Evolutionary conservation across 2,329 filamentous ascomycete genomes (phyloP).

Genomic region (Aspergillus udagawae): DNA sequence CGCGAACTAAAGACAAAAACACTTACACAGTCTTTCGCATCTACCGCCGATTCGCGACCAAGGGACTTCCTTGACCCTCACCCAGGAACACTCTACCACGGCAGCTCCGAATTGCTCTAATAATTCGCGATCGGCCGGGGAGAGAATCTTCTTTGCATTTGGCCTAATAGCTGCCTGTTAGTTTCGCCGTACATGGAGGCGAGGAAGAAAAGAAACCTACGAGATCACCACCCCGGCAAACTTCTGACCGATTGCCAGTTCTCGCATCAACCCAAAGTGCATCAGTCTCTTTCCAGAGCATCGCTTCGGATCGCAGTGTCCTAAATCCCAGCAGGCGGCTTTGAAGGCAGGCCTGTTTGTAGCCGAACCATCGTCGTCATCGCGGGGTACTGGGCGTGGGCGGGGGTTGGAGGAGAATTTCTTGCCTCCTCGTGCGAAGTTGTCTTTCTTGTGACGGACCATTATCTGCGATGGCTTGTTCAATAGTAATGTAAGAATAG

Average conservation of each 20-base stretch:
- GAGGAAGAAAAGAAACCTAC: constrained; percentile 30
- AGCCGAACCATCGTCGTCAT: constrained; percentile 39
- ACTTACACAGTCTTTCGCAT: constrained; percentile 69
- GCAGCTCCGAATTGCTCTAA: constrained; percentile 88
- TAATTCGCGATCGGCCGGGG: constrained; percentile 74
- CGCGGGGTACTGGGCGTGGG: constrained; percentile 47
- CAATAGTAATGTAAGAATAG: background rate
- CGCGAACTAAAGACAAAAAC: background rate
- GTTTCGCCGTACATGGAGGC: background rate
- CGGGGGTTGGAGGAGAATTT: constrained; percentile 59
- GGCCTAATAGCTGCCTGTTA: constrained; percentile 46
- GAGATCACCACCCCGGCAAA: constrained; percentile 90
- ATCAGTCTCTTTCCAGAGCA: constrained; percentile 96
- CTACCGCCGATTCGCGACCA: constrained; percentile 90
- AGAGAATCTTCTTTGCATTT: constrained; percentile 82
- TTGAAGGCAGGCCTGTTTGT: constrained; percentile 61
- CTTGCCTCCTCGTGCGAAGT: constrained; percentile 66
- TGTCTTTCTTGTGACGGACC: constrained; percentile 96
- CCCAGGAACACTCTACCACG: constrained; percentile 97
- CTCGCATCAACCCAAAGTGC: constrained; percentile 86
- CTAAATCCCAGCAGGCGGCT: constrained; percentile 95
- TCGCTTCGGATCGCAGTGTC: constrained; percentile 94
- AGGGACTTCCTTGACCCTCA: constrained; percentile 82
- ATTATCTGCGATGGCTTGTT: constrained; percentile 44
- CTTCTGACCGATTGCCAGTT: constrained; percentile 86